These are phyloP conservation scores for Quercus suber DNA, from an alignment of 306 rosid species.

Conservation along the genomic window DNA sequence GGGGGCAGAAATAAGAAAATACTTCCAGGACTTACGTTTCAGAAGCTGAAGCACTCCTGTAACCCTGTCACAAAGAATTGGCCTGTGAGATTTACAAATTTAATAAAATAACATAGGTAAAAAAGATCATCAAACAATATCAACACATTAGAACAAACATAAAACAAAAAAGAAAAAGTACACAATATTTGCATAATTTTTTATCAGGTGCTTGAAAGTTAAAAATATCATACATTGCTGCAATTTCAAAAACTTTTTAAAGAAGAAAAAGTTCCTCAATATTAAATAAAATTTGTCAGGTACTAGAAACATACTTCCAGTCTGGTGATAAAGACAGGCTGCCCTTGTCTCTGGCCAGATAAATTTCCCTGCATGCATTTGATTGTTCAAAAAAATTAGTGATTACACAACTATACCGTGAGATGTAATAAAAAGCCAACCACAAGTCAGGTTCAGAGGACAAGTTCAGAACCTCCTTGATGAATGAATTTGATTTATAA, in stretches of 20 bases:
- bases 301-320: constrained; percentile 67
- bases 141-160: neutral
- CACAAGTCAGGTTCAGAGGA: neutral
- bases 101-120: neutral
- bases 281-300: neutral
- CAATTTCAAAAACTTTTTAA: constrained; percentile 7
- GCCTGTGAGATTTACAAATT: constrained; percentile 22
- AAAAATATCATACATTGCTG: neutral
- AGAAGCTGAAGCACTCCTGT: constrained; percentile 79
- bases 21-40: constrained; percentile 67
- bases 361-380: constrained; percentile 78
- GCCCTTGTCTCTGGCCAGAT: constrained; percentile 97
- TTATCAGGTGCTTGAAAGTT: neutral
- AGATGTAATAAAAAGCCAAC: constrained; percentile 13
- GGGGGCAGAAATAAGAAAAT: constrained; percentile 16
- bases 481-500: neutral
- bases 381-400: constrained; percentile 21
- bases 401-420: constrained; percentile 26
- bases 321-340: constrained; percentile 87
- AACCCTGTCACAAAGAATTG: constrained; percentile 65
- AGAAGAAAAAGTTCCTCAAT: neutral
- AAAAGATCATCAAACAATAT: neutral
- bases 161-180: neutral
- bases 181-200: neutral
- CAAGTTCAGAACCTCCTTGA: neutral